Percentiles rank a stretch among this genome's conserved stretches.
phyloP scores from a whole-genome alignment of 2,329 filamentous ascomycete species.

The Neonectria punicea region DNA sequence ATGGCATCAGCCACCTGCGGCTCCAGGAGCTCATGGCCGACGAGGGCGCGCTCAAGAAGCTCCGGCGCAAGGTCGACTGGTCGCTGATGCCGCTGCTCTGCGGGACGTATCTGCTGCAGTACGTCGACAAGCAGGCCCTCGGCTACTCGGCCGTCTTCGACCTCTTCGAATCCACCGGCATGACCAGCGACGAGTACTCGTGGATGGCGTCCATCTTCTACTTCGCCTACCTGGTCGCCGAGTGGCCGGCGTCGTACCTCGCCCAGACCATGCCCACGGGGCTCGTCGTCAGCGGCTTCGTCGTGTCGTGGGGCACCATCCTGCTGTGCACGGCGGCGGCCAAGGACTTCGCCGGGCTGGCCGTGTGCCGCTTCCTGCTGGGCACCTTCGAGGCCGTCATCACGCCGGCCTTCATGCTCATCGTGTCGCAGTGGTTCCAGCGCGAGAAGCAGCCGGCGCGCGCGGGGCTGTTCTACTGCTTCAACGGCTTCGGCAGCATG shows the following conservation, averaged over 20 bases:
- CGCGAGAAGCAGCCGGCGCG: constrained; percentile 58
- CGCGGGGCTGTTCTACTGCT: constrained; percentile 52
- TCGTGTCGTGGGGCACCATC: constrained; percentile 52
- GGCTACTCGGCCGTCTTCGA: constrained; percentile 67
- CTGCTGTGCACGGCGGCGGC: constrained; percentile 57
- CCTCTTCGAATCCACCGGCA: constrained; percentile 59
- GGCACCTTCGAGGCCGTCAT: constrained; percentile 61
- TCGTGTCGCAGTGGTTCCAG: constrained; percentile 61
- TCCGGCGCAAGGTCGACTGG: constrained; percentile 58
- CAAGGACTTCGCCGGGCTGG: constrained; percentile 55
- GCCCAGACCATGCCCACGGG: constrained; percentile 49
- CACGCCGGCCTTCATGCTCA: constrained; percentile 62
- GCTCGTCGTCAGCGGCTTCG: constrained; percentile 48
- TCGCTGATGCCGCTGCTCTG: constrained; percentile 62
- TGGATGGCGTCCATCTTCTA: constrained; percentile 69
- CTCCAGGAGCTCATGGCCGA: constrained; percentile 40
- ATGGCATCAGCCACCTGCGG: constrained; percentile 37
- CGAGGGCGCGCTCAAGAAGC: constrained; percentile 40
- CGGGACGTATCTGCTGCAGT: constrained; percentile 62
- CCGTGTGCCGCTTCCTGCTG: constrained; percentile 57
- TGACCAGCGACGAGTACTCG: constrained; percentile 58
- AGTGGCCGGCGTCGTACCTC: constrained; percentile 52
- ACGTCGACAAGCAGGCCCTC: constrained; percentile 66
- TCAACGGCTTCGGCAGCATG: constrained; percentile 59
- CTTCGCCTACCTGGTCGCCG: constrained; percentile 58